A percentile compares a stretch with the other conserved stretches of the same genome.
phyloP scores from a whole-genome alignment of 352 stramenopile genomes.

The Globisporangium nagaii region DNA sequence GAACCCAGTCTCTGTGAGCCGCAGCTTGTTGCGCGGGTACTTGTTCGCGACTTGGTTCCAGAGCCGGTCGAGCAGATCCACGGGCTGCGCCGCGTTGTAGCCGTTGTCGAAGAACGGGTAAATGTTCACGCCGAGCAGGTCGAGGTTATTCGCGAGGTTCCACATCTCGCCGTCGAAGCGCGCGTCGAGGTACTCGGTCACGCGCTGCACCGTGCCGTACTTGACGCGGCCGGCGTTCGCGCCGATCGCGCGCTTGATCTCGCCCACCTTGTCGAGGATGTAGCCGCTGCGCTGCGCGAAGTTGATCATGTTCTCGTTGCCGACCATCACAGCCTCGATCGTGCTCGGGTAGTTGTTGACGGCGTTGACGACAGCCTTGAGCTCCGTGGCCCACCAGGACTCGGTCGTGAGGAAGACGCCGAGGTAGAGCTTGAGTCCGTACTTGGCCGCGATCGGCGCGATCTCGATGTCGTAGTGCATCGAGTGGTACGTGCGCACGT shows the following conservation, averaged over 20 bases:
- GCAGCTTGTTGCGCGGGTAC: slow-evolving; percentile 21
- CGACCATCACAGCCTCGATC: slow-evolving; percentile 9
- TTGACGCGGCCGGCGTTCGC: slow-evolving; percentile 12
- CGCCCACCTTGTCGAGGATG: slow-evolving; percentile 25
- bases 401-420: slow-evolving; percentile 18
- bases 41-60: slow-evolving; percentile 17
- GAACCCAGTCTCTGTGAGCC: slow-evolving; percentile 16
- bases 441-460: slow-evolving; percentile 7
- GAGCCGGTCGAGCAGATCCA: slow-evolving; percentile 9
- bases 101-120: slow-evolving; percentile 26
- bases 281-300: slow-evolving; percentile 6
- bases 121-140: slow-evolving; percentile 36
- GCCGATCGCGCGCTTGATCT: slow-evolving; percentile 21
- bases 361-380: slow-evolving; percentile 4
- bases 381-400: slow-evolving; percentile 3
- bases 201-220: slow-evolving; percentile 26
- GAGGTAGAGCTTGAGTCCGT: slow-evolving; percentile 13
- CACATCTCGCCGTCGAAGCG: slow-evolving; percentile 1
- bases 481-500: slow-evolving; percentile 19
- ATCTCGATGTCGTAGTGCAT: slow-evolving; percentile 16
- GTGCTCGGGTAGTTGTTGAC: slow-evolving; percentile 9
- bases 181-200: slow-evolving; percentile 21
- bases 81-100: slow-evolving; percentile 12
- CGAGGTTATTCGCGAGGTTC: slow-evolving; percentile 12
- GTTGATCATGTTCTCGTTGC: slow-evolving; percentile 22